These are phyloP conservation scores for Taphrina pruni DNA, from an alignment of 1,139 yeast genomes.

Conservation along the genomic window DNA sequence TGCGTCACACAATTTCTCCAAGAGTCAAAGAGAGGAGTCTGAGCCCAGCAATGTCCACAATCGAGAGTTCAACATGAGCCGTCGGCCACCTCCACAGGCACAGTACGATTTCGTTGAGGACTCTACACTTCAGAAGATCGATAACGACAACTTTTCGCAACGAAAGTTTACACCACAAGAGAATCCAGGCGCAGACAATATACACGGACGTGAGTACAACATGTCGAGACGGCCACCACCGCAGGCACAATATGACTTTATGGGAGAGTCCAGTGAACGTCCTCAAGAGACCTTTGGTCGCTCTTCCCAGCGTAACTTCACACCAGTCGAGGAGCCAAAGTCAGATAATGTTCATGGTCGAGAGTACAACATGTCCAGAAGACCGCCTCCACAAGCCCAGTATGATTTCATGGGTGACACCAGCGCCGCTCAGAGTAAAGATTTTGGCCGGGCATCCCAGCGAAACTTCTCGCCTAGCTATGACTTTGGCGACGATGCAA, in stretches of 20 bases:
- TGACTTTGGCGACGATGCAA: conserved; percentile 7
- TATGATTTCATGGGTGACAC: conserved; percentile 33
- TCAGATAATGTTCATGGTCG: conserved; percentile 23
- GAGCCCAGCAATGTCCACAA: conserved; percentile 5
- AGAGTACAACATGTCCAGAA: conserved; percentile 28
- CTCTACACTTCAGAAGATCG: not conserved
- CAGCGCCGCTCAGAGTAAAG: not conserved
- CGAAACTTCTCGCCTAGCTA: conserved; percentile 22
- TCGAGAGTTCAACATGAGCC: conserved; percentile 17
- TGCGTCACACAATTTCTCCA: conserved; percentile 21
- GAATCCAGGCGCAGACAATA: conserved; percentile 14
- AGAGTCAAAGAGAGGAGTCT: conserved; percentile 19
- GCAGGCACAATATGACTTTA: conserved; percentile 30
- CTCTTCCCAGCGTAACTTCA: conserved; percentile 12
- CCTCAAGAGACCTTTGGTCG: conserved; percentile 22
- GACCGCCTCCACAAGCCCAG: conserved; percentile 40
- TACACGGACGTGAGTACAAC: conserved; percentile 37
- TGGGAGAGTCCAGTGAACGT: conserved; percentile 12
- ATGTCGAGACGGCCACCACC: conserved; percentile 34
- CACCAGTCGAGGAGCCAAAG: conserved; percentile 13
- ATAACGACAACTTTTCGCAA: not conserved
- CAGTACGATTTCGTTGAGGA: conserved; percentile 30
- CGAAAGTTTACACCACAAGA: conserved; percentile 17
- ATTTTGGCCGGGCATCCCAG: conserved; percentile 28
- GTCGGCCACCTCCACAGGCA: conserved; percentile 36